These are phyloP conservation scores for Fusarium compactum DNA, from an alignment of 2,329 filamentous ascomycete genomes.

Conservation along the genomic window DNA sequence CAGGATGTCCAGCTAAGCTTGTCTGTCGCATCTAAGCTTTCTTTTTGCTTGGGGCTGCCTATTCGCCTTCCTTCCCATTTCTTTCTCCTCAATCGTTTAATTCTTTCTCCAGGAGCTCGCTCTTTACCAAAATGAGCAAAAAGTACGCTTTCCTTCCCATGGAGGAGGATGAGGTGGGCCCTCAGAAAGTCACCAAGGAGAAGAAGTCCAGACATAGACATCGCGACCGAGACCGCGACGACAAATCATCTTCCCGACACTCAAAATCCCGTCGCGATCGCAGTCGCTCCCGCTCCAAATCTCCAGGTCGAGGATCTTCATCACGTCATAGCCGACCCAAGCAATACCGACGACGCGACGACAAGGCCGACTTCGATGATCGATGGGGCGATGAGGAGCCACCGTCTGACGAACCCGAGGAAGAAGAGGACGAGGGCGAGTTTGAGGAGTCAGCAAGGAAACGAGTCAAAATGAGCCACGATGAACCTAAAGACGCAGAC, in stretches of 20 bases:
- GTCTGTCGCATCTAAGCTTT: slow-evolving; percentile 21
- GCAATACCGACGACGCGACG: slow-evolving; percentile 57
- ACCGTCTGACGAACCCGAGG: slow-evolving; percentile 56
- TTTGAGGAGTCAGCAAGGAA: slow-evolving; percentile 79
- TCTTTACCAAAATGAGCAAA: slow-evolving; percentile 61
- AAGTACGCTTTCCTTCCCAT: slow-evolving; percentile 76
- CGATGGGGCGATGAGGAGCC: slow-evolving; percentile 85
- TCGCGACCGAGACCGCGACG: slow-evolving; percentile 53
- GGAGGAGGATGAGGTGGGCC: slow-evolving; percentile 72
- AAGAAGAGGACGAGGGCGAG: slow-evolving; percentile 66
- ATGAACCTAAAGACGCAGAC: slow-evolving; percentile 60
- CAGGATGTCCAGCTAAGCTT: slow-evolving; percentile 13
- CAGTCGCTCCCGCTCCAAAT: slow-evolving; percentile 54
- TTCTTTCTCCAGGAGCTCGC: not conserved
- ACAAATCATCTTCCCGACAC: slow-evolving; percentile 46
- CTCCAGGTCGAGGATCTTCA: slow-evolving; percentile 45
- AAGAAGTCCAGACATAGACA: slow-evolving; percentile 60
- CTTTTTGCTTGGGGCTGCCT: slow-evolving; percentile 14
- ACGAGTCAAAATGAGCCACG: slow-evolving; percentile 73
- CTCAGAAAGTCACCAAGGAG: slow-evolving; percentile 64
- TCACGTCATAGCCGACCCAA: slow-evolving; percentile 53
- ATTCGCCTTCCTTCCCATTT: not conserved
- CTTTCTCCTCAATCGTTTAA: not conserved
- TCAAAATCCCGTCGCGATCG: slow-evolving; percentile 48
- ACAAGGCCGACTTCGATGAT: slow-evolving; percentile 73